These are phyloP conservation scores for Saturnispora serradocipensis DNA, from an alignment of 805 yeast species.

Conservation along the genomic window DNA sequence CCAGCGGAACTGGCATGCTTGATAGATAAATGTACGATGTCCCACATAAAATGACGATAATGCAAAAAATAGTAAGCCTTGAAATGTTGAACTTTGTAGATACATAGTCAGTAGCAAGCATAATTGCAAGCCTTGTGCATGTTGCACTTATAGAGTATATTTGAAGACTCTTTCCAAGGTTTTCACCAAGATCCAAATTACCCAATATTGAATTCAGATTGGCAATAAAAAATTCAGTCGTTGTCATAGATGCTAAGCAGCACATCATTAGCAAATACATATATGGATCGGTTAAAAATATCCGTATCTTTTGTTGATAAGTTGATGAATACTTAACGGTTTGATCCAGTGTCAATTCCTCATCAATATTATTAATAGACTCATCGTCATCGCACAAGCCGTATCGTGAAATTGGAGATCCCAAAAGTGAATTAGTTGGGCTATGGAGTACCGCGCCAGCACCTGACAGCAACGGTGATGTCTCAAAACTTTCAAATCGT, in stretches of 20 bases:
- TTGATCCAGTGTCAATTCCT: constrained; percentile 22
- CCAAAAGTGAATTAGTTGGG: constrained; percentile 17
- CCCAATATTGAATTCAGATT: constrained; percentile 52
- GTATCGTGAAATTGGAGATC: constrained; percentile 25
- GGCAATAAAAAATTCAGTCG: constrained; percentile 78
- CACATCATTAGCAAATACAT: constrained; percentile 59
- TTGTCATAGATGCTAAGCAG: constrained; percentile 65
- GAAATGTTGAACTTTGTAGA: constrained; percentile 23
- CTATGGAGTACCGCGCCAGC: constrained; percentile 26
- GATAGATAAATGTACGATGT: constrained; percentile 25
- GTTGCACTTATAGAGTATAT: constrained; percentile 56
- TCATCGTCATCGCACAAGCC: constrained; percentile 16
- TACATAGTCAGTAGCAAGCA: constrained; percentile 58
- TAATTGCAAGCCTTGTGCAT: constrained; percentile 53
- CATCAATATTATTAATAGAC: constrained; percentile 19
- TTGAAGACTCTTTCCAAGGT: constrained; percentile 20
- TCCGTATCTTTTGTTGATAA: constrained; percentile 12
- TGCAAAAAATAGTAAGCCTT: constrained; percentile 22
- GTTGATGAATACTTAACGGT: background rate
- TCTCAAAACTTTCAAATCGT: constrained; percentile 24
- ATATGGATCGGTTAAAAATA: constrained; percentile 42
- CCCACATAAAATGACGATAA: constrained; percentile 21
- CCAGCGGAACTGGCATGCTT: constrained; percentile 14
- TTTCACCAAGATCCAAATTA: constrained; percentile 13
- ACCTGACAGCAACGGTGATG: constrained; percentile 27